Evolutionary conservation across 2,329 filamentous ascomycete genomes (phyloP), one percentile per base, ranked within the genome.

Genomic region (Aspergillus awamori): DNA sequence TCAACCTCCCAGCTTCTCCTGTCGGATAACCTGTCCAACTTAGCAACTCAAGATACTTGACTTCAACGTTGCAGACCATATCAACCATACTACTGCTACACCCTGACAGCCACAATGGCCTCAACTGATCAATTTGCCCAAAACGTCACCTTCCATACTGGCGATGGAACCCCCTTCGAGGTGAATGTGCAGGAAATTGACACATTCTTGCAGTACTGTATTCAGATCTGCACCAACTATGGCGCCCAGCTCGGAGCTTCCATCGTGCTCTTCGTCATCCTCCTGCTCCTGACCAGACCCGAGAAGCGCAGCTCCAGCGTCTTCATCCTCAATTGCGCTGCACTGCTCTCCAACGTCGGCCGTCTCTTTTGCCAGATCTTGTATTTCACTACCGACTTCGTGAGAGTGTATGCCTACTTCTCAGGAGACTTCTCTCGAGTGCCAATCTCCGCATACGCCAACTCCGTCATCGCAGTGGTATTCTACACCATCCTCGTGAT

Each of bases 171-270:
- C 1, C 66, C 74, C 1, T 71, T 84, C 63, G 65, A 71, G 0
- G 69, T 82, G 41, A 67, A 72, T 47, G 73, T 87, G 60, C 51
- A 64, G 8, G 70, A 75, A 3, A 61, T 89, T 41, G 74, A 86
- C 65, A 57, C 63, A 4, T 80, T 80, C 53, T 74, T 81, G 57
- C 73, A 78, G 60, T 83, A 84, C 70, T 80, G 79, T 61, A 74
- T 81, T 60, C 76, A 77, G 8, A 71, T 82, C 38, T 80, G 76
- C 71, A 86, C 91, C 80, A 89, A 87, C 76, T 91, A 89, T 72
- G 88, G 85, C 56, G 78, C 84, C 17, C 90, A 94, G 73, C 81
- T 93, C 55, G 91, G 91, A 30, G 86, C 89, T 24, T 86, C 85
- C 51, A 65, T 88, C 60, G 77, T 89, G 62, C 84, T 92, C 69